Evolutionary conservation across 2,329 filamentous ascomycete genomes (phyloP).

Genomic region (Paradendryphiella salina): DNA sequence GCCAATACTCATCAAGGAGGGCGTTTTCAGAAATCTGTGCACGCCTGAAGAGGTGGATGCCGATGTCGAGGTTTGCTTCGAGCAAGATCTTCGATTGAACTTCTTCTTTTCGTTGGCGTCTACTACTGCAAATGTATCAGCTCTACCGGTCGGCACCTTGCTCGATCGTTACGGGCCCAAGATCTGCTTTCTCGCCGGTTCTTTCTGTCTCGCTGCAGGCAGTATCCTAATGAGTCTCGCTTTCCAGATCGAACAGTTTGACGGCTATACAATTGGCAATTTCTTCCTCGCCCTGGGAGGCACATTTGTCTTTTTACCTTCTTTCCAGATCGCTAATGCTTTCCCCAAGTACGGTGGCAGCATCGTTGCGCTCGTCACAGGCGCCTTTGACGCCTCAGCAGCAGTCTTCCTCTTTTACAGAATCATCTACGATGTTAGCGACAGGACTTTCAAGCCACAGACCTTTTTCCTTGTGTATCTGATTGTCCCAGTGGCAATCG

Average conservation of each 20-base stretch:
- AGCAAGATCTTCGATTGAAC: constrained; percentile 47
- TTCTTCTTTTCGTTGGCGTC: constrained; percentile 47
- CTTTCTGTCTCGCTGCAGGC: constrained; percentile 38
- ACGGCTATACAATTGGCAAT: constrained; percentile 68
- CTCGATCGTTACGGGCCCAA: constrained; percentile 46
- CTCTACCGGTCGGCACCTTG: constrained; percentile 43
- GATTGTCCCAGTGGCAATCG: constrained; percentile 67
- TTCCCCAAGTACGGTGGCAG: constrained; percentile 76
- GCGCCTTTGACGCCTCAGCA: constrained; percentile 81
- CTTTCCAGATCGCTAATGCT: constrained; percentile 82
- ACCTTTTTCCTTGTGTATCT: constrained; percentile 76
- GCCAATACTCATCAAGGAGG: constrained; percentile 46
- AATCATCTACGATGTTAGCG: constrained; percentile 65
- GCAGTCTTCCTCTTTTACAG: constrained; percentile 77
- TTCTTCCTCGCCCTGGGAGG: constrained; percentile 76
- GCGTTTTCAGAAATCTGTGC: constrained; percentile 45
- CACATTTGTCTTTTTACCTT: constrained; percentile 79
- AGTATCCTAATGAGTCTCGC: constrained; percentile 46
- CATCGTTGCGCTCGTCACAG: constrained; percentile 78
- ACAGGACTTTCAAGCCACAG: constrained; percentile 62
- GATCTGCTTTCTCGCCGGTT: constrained; percentile 39
- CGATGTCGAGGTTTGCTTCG: constrained; percentile 44
- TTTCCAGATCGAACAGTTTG: constrained; percentile 42
- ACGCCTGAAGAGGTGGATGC: constrained; percentile 41
- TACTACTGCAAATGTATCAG: constrained; percentile 46